A percentile compares a stretch with the other conserved stretches of the same genome.
phyloP scores from a whole-genome alignment of 1,139 yeast genomes.

The Zygosaccharomyces sapae region DNA sequence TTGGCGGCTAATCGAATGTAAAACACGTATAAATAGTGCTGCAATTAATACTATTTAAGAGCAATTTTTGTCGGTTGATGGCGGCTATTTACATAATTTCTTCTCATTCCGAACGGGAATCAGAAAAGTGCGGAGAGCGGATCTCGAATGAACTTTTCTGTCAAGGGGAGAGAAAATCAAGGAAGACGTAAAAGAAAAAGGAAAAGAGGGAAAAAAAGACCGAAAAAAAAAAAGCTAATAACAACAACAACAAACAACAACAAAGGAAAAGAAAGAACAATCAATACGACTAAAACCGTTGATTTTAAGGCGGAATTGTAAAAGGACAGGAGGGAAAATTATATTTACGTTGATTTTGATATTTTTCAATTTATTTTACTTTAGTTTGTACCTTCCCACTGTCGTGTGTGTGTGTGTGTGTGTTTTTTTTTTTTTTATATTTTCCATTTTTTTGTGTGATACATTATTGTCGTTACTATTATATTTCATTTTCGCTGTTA shows the following conservation, averaged over 20 bases:
- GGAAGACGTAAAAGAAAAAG: background rate
- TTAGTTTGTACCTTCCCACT: too few relatives aligned
- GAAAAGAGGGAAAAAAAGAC: background rate
- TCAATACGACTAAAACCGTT: too few relatives aligned
- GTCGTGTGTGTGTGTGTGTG: too few relatives aligned
- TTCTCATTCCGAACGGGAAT: background rate
- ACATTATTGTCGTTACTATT: background rate
- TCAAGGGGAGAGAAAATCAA: background rate
- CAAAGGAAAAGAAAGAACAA: background rate
- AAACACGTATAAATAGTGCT: too few relatives aligned
- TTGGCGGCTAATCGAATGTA: slow-evolving; percentile 1
- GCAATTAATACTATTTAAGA: too few relatives aligned
- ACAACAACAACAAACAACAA: background rate
- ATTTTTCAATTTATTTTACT: background rate
- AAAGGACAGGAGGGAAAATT: background rate
- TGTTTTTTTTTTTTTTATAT: too few relatives aligned
- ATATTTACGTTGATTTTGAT: background rate
- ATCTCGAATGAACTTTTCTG: background rate
- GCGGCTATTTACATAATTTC: too few relatives aligned
- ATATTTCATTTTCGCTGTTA: slow-evolving; percentile 1
- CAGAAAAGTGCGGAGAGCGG: background rate
- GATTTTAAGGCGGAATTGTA: too few relatives aligned
- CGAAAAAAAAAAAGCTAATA: slow-evolving; percentile 2
- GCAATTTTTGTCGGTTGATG: too few relatives aligned
- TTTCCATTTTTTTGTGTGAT: background rate